phyloP scores from a whole-genome alignment of 768 basidiomycete species.

The Ephemerocybe angulata region DNA sequence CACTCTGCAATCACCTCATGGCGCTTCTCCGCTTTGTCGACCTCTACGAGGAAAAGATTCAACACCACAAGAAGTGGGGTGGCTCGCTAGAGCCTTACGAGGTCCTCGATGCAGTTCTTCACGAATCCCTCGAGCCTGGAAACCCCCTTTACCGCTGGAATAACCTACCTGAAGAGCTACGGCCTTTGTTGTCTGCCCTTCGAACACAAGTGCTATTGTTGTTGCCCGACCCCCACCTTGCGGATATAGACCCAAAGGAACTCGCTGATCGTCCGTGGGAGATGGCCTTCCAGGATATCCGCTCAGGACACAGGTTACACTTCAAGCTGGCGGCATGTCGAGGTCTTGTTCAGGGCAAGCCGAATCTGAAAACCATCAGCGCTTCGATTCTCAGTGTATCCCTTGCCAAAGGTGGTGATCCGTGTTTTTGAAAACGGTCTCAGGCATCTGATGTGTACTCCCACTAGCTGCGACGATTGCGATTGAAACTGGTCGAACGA shows the following conservation, averaged over 20 bases:
- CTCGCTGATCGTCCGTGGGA: constrained; percentile 1
- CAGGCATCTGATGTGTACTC: not conserved
- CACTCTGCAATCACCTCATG: not conserved
- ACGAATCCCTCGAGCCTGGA: not conserved
- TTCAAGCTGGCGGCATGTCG: not conserved
- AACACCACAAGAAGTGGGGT: not conserved
- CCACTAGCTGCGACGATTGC: not conserved
- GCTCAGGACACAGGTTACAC: not conserved
- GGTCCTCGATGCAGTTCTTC: not conserved
- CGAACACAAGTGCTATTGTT: not conserved
- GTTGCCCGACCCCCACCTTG: not conserved
- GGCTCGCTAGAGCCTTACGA: not conserved
- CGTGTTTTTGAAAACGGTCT: not conserved
- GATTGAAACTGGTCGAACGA: not conserved
- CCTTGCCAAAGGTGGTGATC: not conserved
- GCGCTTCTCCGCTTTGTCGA: not conserved
- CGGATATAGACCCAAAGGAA: not conserved
- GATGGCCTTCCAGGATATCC: not conserved
- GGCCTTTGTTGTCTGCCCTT: not conserved
- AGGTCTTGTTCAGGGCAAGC: not conserved
- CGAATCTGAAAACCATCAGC: not conserved
- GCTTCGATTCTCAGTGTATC: not conserved
- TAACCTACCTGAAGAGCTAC: not conserved
- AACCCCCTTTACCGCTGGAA: constrained; percentile 4
- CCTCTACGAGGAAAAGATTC: not conserved